Evolutionary conservation across 2,329 filamentous ascomycete species (phyloP), one percentile per base, ranked within the genome.

Genomic region (Paracoccidioides lutzii): DNA sequence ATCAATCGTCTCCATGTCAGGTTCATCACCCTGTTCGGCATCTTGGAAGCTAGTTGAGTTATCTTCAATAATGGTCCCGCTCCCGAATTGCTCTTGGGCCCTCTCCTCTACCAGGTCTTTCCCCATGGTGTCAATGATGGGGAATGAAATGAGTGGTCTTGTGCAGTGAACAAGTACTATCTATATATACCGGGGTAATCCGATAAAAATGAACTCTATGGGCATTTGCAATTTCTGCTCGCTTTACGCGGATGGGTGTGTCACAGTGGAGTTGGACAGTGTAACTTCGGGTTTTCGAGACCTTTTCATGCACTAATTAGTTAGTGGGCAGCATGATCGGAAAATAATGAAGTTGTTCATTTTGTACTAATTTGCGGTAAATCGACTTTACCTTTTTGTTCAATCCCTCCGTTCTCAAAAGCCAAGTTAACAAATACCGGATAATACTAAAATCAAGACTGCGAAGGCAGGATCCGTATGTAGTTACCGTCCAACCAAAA

Each of bases 1-100:
- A 57, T 72, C 69, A 43, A 72, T 66, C 42, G 67, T 63, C 32
- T 63, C 68, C 15, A 65, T 53, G 55, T 64, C 65, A 35, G 66
- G 63, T 55, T 69, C 67, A 44, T 58, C 55, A n/a, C 58, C 59
- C 2, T 63, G 57, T 41, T 67, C 63, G 2, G 61, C 59, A 22
- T 62, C 62, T 9, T 33, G 28, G 12, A 40, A 14, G 33, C 4
- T 40, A 4, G 28, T 30, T 22, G 42, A 33, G 40, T 22, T 10
- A n/a, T 30, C 33, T 8, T 54, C 43, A 37, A 37, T 40, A n/a
- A 45, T n/a, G 37, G 7, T 15, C 8, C 8, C 28, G 28, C 15
- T 32, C 10, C 43, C 42, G 7, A 22, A n/a, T 10, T 28, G 28
- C 4, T 54, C 28, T n/a, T 15, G 43, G 32, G 32, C 7, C 4